Percentiles rank a stretch among this genome's conserved stretches.
Conservation (phyloP, 78 protist genomes). For the Monocercomonoides exilis region DNA sequence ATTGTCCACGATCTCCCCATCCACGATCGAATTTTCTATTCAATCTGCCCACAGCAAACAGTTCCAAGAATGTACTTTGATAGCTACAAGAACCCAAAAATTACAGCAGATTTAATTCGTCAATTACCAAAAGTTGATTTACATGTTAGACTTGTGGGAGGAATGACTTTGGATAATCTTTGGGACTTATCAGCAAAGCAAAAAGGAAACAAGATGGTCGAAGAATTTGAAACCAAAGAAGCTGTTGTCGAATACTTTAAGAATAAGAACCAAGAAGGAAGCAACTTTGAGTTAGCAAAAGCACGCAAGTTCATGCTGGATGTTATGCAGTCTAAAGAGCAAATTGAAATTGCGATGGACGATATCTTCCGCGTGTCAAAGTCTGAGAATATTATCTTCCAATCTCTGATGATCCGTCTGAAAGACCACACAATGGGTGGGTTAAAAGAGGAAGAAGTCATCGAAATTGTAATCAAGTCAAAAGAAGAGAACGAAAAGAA, state of each 20-base stretch:
- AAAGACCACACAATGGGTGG: slow-evolving; percentile 22
- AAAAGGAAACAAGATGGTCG: background rate
- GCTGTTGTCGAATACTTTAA: background rate
- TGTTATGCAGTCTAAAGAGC: slow-evolving; percentile 44
- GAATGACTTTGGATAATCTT: slow-evolving; percentile 41
- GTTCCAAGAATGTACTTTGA: background rate
- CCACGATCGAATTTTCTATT: slow-evolving; percentile 22
- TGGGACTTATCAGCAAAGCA: slow-evolving; percentile 40
- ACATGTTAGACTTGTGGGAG: slow-evolving; percentile 52
- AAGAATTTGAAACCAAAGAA: background rate
- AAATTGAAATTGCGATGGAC: slow-evolving; percentile 47
- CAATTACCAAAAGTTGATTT: slow-evolving; percentile 51
- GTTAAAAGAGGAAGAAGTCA: slow-evolving; percentile 26
- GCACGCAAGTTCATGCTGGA: background rate
- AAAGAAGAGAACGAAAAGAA: background rate
- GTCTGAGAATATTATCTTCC: slow-evolving; percentile 17
- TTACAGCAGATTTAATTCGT: slow-evolving; percentile 42
- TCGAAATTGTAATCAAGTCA: slow-evolving; percentile 2
- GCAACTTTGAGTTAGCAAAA: background rate
- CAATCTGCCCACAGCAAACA: slow-evolving; percentile 6
- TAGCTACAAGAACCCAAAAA: background rate
- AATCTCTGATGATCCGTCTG: slow-evolving; percentile 38
- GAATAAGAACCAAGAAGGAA: background rate
- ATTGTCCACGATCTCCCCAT: slow-evolving; percentile 3
- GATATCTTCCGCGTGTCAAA: slow-evolving; percentile 35